These are phyloP conservation scores for Yarrowia yakushimensis DNA, from an alignment of 805 yeast genomes.

Conservation along the genomic window DNA sequence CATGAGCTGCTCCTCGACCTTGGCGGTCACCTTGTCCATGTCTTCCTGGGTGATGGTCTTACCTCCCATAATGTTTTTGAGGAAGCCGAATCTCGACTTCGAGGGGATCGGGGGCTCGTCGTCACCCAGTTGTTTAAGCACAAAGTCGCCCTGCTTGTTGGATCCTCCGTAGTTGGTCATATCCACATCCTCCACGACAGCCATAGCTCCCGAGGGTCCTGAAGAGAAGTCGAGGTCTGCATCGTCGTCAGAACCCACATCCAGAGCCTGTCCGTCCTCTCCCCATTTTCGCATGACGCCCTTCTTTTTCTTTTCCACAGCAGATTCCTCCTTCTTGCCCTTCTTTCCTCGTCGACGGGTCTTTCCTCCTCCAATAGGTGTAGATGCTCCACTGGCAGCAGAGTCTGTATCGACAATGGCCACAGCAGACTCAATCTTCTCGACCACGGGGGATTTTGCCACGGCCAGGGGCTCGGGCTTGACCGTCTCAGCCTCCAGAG, in stretches of 20 bases:
- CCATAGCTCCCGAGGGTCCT: constrained; percentile 29
- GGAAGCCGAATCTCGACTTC: constrained; percentile 49
- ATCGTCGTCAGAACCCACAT: constrained; percentile 40
- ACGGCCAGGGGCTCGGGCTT: neutral
- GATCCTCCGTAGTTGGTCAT: constrained; percentile 42
- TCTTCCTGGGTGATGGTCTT: constrained; percentile 62
- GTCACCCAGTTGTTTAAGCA: constrained; percentile 59
- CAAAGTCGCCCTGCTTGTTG: constrained; percentile 54
- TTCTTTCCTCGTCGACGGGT: constrained; percentile 29
- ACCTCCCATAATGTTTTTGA: constrained; percentile 64
- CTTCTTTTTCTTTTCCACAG: constrained; percentile 29
- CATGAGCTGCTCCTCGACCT: constrained; percentile 71
- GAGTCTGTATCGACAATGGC: neutral
- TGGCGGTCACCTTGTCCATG: constrained; percentile 58
- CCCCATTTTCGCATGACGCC: constrained; percentile 60
- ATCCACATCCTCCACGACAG: constrained; percentile 33
- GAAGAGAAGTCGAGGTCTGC: constrained; percentile 56
- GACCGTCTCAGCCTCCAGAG: constrained; percentile 29
- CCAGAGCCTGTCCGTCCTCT: constrained; percentile 55
- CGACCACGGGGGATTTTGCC: neutral
- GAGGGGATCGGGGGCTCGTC: constrained; percentile 42
- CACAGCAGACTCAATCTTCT: neutral
- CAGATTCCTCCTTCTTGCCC: constrained; percentile 25
- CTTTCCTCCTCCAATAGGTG: constrained; percentile 5
- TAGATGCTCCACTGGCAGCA: constrained; percentile 4